A percentile compares a stretch with the other conserved stretches of the same genome.
These are phyloP conservation scores for Nasturtium officinale DNA, from an alignment of 345 rosid genomes.

Conservation along the genomic window DNA sequence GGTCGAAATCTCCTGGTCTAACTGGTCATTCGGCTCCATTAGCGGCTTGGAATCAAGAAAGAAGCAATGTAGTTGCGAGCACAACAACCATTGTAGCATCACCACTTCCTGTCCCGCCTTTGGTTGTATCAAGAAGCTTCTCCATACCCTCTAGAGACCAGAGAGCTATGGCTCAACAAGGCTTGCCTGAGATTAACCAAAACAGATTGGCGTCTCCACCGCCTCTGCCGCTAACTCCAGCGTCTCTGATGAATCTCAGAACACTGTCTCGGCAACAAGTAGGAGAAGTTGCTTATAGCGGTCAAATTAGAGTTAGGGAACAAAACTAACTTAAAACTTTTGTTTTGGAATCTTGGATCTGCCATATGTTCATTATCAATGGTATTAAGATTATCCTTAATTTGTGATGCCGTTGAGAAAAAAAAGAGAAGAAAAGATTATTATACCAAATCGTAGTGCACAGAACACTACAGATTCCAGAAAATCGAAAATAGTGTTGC, in stretches of 20 bases:
- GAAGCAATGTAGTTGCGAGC: constrained; percentile 42
- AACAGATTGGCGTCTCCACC: constrained; percentile 63
- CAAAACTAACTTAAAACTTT: background rate
- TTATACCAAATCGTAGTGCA: constrained; percentile 3
- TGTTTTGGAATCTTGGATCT: constrained; percentile 14
- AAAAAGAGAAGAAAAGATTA: background rate
- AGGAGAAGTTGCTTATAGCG: constrained; percentile 49
- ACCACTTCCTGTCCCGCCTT: constrained; percentile 84
- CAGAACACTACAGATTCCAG: constrained; percentile 9
- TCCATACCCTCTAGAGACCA: constrained; percentile 84
- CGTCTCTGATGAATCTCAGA: constrained; percentile 53
- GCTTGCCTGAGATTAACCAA: constrained; percentile 46
- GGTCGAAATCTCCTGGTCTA: constrained; percentile 54
- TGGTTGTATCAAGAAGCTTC: constrained; percentile 71
- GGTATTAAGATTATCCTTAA: background rate
- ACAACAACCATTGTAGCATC: constrained; percentile 58
- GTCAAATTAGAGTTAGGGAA: constrained; percentile 65
- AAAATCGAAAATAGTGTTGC: constrained; percentile 27
- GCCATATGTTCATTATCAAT: background rate
- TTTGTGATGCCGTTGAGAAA: background rate
- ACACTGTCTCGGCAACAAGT: constrained; percentile 43
- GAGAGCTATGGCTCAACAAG: constrained; percentile 55
- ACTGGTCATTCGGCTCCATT: constrained; percentile 86
- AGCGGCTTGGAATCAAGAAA: constrained; percentile 62
- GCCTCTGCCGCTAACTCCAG: constrained; percentile 82